A percentile compares a stretch with the other conserved stretches of the same genome.
Conservation (phyloP, 2,329 filamentous ascomycete genomes). For the Westerdykella sp. region DNA sequence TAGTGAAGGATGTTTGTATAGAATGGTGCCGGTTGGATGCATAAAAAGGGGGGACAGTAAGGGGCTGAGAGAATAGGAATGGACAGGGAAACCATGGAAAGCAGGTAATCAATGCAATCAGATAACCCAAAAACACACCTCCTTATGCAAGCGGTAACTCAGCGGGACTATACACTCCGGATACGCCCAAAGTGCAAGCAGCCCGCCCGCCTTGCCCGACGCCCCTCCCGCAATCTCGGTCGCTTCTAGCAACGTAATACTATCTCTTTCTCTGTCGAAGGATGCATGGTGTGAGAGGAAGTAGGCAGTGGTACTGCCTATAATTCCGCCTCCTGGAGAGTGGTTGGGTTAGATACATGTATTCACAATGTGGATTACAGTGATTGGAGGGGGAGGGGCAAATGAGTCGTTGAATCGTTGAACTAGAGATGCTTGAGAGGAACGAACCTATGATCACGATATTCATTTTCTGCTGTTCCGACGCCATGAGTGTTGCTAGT, state of each 20-base stretch:
- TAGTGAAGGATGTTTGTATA: too few species aligned
- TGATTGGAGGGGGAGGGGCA: background rate
- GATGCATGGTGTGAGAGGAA: conserved; percentile 79
- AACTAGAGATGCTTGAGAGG: background rate
- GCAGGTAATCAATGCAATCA: background rate
- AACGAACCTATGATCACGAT: conserved; percentile 34
- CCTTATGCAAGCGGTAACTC: conserved; percentile 74
- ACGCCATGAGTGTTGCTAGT: conserved; percentile 19
- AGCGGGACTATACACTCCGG: conserved; percentile 76
- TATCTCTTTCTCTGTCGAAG: conserved; percentile 68
- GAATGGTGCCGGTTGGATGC: background rate
- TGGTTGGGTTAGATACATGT: background rate
- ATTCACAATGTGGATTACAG: background rate
- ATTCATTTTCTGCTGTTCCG: conserved; percentile 22
- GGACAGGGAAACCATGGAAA: too few species aligned
- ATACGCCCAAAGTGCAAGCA: conserved; percentile 89
- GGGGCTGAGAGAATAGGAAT: background rate
- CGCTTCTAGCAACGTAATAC: conserved; percentile 81
- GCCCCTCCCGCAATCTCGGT: conserved; percentile 80
- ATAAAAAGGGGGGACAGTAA: background rate
- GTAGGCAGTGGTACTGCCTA: conserved; percentile 87
- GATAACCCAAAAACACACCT: conserved; percentile 34
- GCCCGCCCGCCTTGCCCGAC: conserved; percentile 87
- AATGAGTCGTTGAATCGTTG: background rate
- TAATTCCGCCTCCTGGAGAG: conserved; percentile 73